Evolutionary conservation across 176 grass and related monocot genomes (phyloP).

Genomic region (Cymbopogon citratus): DNA sequence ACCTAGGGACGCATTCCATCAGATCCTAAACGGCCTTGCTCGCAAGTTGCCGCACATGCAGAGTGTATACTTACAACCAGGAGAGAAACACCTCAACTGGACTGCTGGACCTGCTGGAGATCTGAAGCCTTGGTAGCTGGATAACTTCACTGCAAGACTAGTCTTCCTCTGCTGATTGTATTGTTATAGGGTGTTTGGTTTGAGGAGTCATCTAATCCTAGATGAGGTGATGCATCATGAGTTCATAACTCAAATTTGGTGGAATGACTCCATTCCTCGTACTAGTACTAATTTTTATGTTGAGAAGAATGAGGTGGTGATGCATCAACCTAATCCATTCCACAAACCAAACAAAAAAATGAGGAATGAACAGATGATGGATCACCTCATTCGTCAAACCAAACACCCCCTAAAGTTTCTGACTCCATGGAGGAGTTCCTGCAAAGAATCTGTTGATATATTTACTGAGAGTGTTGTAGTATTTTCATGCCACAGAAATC

Average conservation of each 20-base stretch:
- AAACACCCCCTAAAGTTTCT: no score
- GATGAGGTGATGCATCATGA: no score
- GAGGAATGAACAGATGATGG: no score
- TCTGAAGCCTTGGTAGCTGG: conserved; percentile 69
- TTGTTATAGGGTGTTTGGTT: no score
- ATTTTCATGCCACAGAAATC: not conserved
- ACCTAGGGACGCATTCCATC: conserved; percentile 76
- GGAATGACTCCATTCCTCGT: no score
- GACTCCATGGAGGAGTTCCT: not conserved
- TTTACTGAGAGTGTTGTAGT: not conserved
- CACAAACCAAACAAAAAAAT: no score
- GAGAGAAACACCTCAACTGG: conserved; percentile 74
- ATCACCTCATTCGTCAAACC: no score
- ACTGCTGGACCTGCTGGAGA: conserved; percentile 60
- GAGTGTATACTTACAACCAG: conserved; percentile 48
- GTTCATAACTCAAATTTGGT: no score
- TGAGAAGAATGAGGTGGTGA: no score
- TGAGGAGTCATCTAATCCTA: no score
- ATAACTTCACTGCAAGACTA: not conserved
- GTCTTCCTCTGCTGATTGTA: not conserved
- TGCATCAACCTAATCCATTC: no score
- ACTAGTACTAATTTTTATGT: no score
- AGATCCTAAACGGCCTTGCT: conserved; percentile 84
- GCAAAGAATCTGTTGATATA: conserved; percentile 16
- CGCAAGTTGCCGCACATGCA: conserved; percentile 69